Base-by-base conservation (phyloP, 2,329 filamentous ascomycete species). In the Pseudocercospora macadamiae region DNA sequence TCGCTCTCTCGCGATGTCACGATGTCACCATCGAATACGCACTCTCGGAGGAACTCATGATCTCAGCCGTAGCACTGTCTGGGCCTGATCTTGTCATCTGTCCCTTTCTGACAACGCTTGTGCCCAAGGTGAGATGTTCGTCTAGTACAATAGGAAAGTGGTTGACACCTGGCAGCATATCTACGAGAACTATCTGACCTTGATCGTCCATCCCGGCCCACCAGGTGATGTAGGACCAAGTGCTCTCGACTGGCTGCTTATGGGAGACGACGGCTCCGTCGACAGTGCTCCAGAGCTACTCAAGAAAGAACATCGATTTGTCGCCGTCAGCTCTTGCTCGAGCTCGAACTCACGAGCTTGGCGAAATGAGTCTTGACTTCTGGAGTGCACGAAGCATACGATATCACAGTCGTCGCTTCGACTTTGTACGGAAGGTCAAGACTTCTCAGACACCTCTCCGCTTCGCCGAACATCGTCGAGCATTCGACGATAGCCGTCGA, bases 341-440 rank as follows among this genome's bases (percentile, higher is more conserved):
- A 3, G 71, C 72, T 2, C 70, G 76, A 23, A 72, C 73, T 0
- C 60, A 66, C 8, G 76, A 79, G 65, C 70, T 79, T 0, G 72
- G 70, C 4, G 72, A 79, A 59, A 77, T 79, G 75, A 68, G 72
- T 34, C 73, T 74, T 48, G 76, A 79, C 66, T 78, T 78, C 63
- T 79, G 75, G 76, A 73, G 72, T 21, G 62, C 74, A 1, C 68
- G 76, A 4, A 68, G 74, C 3, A 51, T 63, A 10, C 68, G 75
- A 12, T 78, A 78, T 53, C 76, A 78, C 63, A 64, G 63, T 2
- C 73, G 76, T 12, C 72, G 76, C 7, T 68, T 68, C 28, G 72
- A 73, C 59, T 79, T 78, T 61, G 75, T 79, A 1, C 70, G 76
- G 47, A 79, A 78, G 62, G 65, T 72, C 59, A 76, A 73, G 61